Percentiles rank a stretch among this genome's conserved stretches.
Conservation (phyloP, 75 land plant genomes). For the Cryptomeria japonica region DNA sequence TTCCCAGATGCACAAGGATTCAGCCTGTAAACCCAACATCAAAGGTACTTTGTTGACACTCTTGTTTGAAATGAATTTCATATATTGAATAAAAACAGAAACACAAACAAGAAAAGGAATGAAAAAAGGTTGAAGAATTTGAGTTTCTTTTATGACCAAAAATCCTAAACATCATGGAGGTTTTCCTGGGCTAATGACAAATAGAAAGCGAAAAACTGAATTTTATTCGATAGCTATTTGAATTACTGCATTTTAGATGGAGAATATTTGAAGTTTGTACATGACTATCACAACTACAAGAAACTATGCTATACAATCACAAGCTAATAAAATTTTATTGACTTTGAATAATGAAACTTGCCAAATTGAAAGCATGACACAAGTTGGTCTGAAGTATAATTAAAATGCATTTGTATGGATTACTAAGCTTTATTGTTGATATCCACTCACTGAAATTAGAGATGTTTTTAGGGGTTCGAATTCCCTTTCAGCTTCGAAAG, state of each 20-base stretch:
- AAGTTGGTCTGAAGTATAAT: background rate
- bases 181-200: background rate
- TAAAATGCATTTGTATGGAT: background rate
- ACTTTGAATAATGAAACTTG: background rate
- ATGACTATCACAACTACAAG: background rate
- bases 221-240: background rate
- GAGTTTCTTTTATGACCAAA: background rate
- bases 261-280: background rate
- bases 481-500: background rate
- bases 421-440: background rate
- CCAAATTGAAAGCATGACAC: background rate
- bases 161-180: background rate
- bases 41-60: conserved; percentile 1
- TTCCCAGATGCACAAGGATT: conserved; percentile 55
- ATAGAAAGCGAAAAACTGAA: background rate
- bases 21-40: conserved; percentile 14
- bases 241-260: background rate
- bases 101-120: background rate
- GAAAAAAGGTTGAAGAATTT: background rate
- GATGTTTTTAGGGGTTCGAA: background rate
- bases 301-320: background rate
- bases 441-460: background rate
- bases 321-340: conserved; percentile 1
- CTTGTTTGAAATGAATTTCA: background rate
- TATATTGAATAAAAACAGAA: background rate